Evolutionary conservation across 345 rosid genomes (phyloP).

Genomic region (Durio zibethinus): DNA sequence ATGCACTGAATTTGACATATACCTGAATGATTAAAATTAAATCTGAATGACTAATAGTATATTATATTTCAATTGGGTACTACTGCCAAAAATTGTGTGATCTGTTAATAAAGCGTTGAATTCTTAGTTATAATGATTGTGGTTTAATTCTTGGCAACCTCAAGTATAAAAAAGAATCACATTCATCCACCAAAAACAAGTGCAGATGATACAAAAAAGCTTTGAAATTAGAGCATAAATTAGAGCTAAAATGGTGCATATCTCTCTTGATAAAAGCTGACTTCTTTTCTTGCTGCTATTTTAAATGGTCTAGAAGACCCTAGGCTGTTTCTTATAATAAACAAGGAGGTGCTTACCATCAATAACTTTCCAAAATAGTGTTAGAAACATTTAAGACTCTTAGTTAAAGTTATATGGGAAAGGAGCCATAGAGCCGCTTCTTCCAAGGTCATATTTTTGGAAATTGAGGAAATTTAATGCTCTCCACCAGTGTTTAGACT

Average conservation of each 20-base stretch:
- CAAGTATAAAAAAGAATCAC: not conserved
- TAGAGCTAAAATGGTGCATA: not conserved
- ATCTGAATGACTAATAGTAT: not conserved
- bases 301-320: not conserved
- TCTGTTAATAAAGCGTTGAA: not conserved
- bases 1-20: slow-evolving; percentile 79
- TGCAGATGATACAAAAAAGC: not conserved
- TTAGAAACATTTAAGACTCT: not conserved
- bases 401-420: not conserved
- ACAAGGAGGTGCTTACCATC: not conserved
- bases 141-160: not conserved
- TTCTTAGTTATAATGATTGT: not conserved
- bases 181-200: not conserved
- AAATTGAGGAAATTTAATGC: slow-evolving; percentile 3
- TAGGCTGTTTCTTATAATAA: not conserved
- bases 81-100: not conserved
- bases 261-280: not conserved
- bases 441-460: not conserved
- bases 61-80: not conserved
- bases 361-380: not conserved
- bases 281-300: not conserved
- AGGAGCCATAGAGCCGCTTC: not conserved
- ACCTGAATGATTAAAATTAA: slow-evolving; percentile 42
- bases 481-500: not conserved
- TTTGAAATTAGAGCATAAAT: not conserved